phyloP scores from a whole-genome alignment of 192 early-diverging fungal species.

The Podila clonocystis region DNA sequence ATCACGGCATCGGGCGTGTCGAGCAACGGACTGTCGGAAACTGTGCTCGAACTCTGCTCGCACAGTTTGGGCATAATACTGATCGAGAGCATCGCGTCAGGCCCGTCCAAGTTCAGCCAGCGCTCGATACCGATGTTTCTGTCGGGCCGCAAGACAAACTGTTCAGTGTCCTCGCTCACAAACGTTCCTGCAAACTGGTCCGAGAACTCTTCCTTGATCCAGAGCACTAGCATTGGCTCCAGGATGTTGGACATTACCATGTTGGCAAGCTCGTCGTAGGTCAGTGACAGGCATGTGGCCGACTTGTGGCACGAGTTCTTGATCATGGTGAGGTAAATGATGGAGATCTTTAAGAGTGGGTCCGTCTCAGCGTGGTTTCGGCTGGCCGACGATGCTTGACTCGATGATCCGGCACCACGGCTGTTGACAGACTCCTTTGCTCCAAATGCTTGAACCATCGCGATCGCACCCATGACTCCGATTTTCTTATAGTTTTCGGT shows the following conservation, averaged over 20 bases:
- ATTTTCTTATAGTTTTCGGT: conserved; percentile 71
- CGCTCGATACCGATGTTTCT: conserved; percentile 39
- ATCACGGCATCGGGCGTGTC: conserved; percentile 51
- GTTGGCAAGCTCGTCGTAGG: conserved; percentile 79
- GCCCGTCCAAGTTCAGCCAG: conserved; percentile 61
- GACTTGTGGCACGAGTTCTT: conserved; percentile 48
- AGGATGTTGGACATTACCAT: conserved; percentile 63
- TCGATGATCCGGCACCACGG: conserved; percentile 39
- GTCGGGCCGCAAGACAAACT: conserved; percentile 16
- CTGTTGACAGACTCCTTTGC: conserved; percentile 20
- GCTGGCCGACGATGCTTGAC: conserved; percentile 31
- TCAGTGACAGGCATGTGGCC: conserved; percentile 68
- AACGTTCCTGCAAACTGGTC: conserved; percentile 68
- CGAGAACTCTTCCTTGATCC: conserved; percentile 76
- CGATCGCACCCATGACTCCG: conserved; percentile 76
- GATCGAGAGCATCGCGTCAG: conserved; percentile 44
- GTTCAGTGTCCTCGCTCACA: conserved; percentile 55
- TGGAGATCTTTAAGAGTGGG: conserved; percentile 62
- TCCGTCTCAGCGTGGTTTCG: conserved; percentile 24
- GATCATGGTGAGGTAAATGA: conserved; percentile 68
- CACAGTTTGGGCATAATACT: conserved; percentile 53
- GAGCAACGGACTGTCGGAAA: conserved; percentile 15
- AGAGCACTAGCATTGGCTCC: conserved; percentile 65
- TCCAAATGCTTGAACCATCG: conserved; percentile 71
- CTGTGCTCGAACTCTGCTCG: conserved; percentile 20